phyloP scores from a whole-genome alignment of 257 asterid species.

The Scutellaria minor region DNA sequence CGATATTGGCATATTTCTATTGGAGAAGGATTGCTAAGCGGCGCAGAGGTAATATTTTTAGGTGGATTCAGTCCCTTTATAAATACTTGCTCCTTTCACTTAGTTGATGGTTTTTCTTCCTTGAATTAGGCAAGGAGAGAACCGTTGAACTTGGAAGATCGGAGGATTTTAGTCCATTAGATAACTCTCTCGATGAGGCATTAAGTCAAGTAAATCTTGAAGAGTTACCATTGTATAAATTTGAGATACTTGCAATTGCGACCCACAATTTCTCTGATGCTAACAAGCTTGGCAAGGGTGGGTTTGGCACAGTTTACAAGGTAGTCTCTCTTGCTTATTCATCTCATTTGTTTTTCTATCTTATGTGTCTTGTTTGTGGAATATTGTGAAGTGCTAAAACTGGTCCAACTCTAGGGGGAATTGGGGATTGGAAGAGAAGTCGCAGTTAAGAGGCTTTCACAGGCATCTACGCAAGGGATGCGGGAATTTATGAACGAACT shows the following conservation, averaged over 20 bases:
- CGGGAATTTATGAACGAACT: constrained; percentile 10
- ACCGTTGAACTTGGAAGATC: constrained; percentile 2
- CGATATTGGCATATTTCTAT: constrained; percentile 28
- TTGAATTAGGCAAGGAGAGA: constrained; percentile 33
- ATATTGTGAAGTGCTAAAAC: background rate
- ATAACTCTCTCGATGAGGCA: constrained; percentile 32
- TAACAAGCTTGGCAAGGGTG: constrained; percentile 37
- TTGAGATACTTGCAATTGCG: background rate
- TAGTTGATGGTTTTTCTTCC: constrained; percentile 7
- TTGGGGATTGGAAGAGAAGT: constrained; percentile 1
- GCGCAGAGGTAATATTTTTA: constrained; percentile 45
- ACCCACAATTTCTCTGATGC: constrained; percentile 1
- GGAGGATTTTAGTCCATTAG: constrained; percentile 23
- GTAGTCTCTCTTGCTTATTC: background rate
- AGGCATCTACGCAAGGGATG: constrained; percentile 5
- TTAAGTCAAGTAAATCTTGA: constrained; percentile 23
- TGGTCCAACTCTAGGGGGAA: constrained; percentile 13
- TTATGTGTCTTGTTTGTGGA: background rate
- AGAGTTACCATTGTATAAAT: constrained; percentile 1
- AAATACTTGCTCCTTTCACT: background rate
- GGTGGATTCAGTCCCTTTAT: background rate
- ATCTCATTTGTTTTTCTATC: background rate
- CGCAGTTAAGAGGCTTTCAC: constrained; percentile 21
- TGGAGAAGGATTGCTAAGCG: constrained; percentile 46
- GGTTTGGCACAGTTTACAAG: constrained; percentile 46